Evolutionary conservation across 306 rosid species (phyloP).

Genomic region (Abrus pulchellus): DNA sequence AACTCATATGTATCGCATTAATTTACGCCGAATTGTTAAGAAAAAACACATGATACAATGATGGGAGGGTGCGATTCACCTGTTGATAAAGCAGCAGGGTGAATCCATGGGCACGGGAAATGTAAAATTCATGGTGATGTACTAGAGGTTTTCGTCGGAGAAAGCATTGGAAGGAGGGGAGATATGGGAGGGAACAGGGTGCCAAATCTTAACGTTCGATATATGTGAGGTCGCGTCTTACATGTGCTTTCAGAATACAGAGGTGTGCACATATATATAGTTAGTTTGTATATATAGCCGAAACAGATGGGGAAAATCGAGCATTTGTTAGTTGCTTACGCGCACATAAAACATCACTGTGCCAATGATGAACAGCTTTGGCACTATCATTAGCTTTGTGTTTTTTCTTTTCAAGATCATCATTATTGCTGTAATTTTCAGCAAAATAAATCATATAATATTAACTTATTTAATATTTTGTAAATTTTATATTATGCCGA

Average conservation of each 20-base stretch:
- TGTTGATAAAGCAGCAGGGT: neutral
- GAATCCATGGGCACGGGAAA: neutral
- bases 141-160: neutral
- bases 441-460: too few species aligned
- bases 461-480: neutral
- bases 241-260: conserved; percentile 8
- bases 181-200: neutral
- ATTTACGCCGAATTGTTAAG: neutral
- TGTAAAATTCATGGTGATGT: neutral
- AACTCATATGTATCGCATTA: neutral
- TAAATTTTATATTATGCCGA: neutral
- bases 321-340: neutral
- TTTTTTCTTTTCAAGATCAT: too few species aligned
- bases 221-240: neutral
- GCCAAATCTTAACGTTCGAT: conserved; percentile 14
- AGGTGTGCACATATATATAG: neutral
- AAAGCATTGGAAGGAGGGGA: neutral
- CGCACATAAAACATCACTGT: conserved; percentile 10
- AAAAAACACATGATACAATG: neutral
- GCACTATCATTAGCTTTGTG: neutral
- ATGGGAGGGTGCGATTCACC: neutral
- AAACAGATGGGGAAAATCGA: neutral
- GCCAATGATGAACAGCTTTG: neutral
- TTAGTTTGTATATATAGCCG: neutral
- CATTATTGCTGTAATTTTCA: too few species aligned